phyloP scores from a whole-genome alignment of 805 yeast genomes.

The Wilhelminamyces savonicus region DNA sequence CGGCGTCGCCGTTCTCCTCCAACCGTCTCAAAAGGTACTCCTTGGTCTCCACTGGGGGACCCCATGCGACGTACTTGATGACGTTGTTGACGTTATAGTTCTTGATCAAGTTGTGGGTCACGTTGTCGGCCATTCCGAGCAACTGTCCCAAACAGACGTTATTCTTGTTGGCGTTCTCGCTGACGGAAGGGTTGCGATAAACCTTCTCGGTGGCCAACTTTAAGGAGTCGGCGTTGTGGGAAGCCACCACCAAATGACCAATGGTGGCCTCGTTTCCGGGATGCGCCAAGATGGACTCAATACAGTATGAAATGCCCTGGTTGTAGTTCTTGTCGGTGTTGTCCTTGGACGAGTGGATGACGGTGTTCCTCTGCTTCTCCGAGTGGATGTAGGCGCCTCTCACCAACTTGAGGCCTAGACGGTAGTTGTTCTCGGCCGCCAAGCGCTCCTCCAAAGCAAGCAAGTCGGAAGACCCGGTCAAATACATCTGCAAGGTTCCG shows the following conservation, averaged over 20 bases:
- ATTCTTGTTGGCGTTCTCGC: constrained; percentile 24
- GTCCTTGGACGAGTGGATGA: constrained; percentile 69
- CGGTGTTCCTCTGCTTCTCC: constrained; percentile 60
- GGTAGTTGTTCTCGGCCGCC: constrained; percentile 58
- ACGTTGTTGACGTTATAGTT: constrained; percentile 65
- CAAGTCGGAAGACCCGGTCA: constrained; percentile 61
- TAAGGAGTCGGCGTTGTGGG: constrained; percentile 82
- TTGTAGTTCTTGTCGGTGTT: constrained; percentile 80
- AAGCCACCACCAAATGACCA: constrained; percentile 84
- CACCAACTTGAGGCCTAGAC: constrained; percentile 82
- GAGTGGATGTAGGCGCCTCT: constrained; percentile 95
- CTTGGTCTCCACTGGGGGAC: constrained; percentile 90
- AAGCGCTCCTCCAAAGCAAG: constrained; percentile 56
- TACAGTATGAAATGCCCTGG: constrained; percentile 55
- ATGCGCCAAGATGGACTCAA: constrained; percentile 48
- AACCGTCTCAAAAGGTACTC: constrained; percentile 83
- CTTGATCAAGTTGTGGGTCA: constrained; percentile 67
- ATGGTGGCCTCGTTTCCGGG: constrained; percentile 39
- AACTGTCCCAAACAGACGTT: constrained; percentile 85
- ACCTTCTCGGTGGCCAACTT: constrained; percentile 59
- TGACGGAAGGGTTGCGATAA: constrained; percentile 9
- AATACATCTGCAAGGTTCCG: constrained; percentile 91
- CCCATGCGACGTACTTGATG: constrained; percentile 96
- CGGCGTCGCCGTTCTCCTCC: constrained; percentile 96
- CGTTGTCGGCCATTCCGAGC: constrained; percentile 92